These are phyloP conservation scores for Nicotiana otophora DNA, from an alignment of 257 asterid genomes.

Conservation along the genomic window DNA sequence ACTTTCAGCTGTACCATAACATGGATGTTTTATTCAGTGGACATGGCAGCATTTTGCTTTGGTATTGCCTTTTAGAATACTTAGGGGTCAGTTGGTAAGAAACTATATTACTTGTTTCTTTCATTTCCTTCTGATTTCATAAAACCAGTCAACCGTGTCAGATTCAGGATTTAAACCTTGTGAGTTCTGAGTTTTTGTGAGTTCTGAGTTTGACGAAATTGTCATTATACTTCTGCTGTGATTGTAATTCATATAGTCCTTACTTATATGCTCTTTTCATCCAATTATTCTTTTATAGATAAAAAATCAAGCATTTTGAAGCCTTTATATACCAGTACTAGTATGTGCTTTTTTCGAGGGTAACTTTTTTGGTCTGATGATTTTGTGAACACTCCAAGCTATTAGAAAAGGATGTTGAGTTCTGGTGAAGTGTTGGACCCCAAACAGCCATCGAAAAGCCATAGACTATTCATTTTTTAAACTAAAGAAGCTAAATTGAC, in stretches of 20 bases:
- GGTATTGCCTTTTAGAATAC: not conserved
- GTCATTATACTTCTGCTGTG: not conserved
- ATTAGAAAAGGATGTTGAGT: not conserved
- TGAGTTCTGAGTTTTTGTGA: not conserved
- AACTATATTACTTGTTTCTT: not conserved
- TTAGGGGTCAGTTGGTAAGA: slow-evolving; percentile 3
- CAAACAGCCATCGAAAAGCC: slow-evolving; percentile 6
- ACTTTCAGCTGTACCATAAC: not conserved
- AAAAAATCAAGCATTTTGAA: slow-evolving; percentile 11
- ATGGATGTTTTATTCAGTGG: not conserved
- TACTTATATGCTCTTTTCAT: not conserved
- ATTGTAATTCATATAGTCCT: not conserved
- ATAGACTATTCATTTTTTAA: not conserved
- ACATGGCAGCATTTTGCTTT: not conserved
- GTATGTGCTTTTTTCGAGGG: slow-evolving; percentile 5
- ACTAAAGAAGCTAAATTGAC: not conserved
- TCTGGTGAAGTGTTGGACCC: not conserved
- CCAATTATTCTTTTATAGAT: not conserved
- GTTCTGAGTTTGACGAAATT: not conserved
- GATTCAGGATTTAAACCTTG: not conserved
- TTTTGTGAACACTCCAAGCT: not conserved
- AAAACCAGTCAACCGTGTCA: not conserved
- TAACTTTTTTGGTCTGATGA: not conserved
- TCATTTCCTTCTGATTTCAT: not conserved
- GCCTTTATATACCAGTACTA: not conserved